Evolutionary conservation across 805 yeast species (phyloP), one percentile per base, ranked within the genome.

Genomic region (Cyberlindnera euphorbiiphila): DNA sequence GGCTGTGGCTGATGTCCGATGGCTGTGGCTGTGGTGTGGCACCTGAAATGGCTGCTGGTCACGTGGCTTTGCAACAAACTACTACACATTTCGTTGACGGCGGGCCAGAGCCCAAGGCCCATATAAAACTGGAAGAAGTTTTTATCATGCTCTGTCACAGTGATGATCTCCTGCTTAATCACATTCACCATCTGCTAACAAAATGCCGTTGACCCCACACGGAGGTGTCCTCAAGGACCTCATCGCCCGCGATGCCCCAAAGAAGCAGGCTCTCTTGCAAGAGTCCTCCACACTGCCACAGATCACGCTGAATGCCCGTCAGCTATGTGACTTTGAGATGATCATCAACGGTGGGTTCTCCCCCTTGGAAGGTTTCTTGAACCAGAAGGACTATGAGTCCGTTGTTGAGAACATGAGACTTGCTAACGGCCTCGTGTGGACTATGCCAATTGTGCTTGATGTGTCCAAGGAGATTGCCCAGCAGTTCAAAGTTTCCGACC

Each of bases 301-400:
- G n/a, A 60, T 74, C 34, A 64, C 62, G 10, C 70, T 89, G 49
- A 81, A 94, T 23, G 91, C 78, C 46, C 82, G 98, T 60, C 97
- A 89, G 62, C 69, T 89, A 39, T 89, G 98, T 64, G 98, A 89
- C 62, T 67, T 91, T 56, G 98, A 89, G 66, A 71, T 91, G 62
- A 85, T 89, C 57, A 66, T 91, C 44, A 84, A 84, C 54, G 98
- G 98, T 62, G 97, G 97, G 5, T 89, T 89, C 61, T 87, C 96
- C 26, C 98, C 87, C 36, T 65, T 79, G 59, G 67, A 70, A 27
- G 88, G 85, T 15, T 82, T 77, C 61, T 64, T 79, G 54, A 72
- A 69, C 46, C 70, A 81, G 61, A 65, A 71, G 28, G 88, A 82
- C 59, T 83, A 82, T 57, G 60, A 66, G 14, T 65, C 78, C 6